phyloP scores from a whole-genome alignment of 2,329 filamentous ascomycete species.

The Didymella lethalis region DNA sequence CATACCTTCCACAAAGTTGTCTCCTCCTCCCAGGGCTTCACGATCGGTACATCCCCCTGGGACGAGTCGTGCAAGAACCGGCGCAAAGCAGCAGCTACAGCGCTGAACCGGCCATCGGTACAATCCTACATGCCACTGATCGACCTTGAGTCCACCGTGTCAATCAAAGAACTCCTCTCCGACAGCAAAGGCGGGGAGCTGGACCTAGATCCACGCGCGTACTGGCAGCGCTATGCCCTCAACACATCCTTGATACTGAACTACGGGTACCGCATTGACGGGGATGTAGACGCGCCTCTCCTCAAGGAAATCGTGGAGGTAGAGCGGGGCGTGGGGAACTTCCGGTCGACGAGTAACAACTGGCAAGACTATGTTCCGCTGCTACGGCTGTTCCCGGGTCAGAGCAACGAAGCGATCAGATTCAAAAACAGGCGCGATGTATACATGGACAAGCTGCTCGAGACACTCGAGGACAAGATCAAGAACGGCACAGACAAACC shows the following conservation, averaged over 20 bases:
- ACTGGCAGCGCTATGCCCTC: slow-evolving; percentile 78
- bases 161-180: slow-evolving; percentile 74
- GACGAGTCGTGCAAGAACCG: slow-evolving; percentile 80
- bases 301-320: slow-evolving; percentile 78
- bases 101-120: slow-evolving; percentile 76
- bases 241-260: slow-evolving; percentile 81
- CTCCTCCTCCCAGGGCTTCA: slow-evolving; percentile 78
- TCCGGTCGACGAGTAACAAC: slow-evolving; percentile 81
- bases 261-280: slow-evolving; percentile 79
- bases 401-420: slow-evolving; percentile 68
- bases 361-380: slow-evolving; percentile 86
- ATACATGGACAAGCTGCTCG: slow-evolving; percentile 67
- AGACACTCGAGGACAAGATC: slow-evolving; percentile 68
- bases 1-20: slow-evolving; percentile 85
- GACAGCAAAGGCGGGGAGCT: slow-evolving; percentile 68
- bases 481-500: slow-evolving; percentile 70
- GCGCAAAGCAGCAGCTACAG: slow-evolving; percentile 79
- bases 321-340: slow-evolving; percentile 77
- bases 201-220: slow-evolving; percentile 74
- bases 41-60: slow-evolving; percentile 84
- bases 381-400: slow-evolving; percentile 69
- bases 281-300: slow-evolving; percentile 71
- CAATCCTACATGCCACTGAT: slow-evolving; percentile 85
- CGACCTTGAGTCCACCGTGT: slow-evolving; percentile 75
- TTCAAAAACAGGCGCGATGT: slow-evolving; percentile 74